Evolutionary conservation across 257 asterid species (phyloP).

Genomic region (Anisodus tanguticus): DNA sequence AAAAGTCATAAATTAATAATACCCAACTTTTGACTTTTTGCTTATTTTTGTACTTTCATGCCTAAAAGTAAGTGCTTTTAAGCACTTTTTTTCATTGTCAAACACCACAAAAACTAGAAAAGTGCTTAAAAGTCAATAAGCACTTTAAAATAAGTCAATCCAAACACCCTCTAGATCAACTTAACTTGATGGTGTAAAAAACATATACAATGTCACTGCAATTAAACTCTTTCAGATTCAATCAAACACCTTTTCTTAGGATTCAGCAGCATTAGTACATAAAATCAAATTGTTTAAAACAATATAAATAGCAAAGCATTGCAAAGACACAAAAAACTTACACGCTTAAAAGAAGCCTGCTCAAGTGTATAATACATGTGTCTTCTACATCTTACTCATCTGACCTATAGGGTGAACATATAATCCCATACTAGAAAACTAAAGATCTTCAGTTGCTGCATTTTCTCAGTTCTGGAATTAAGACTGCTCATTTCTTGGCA

Average conservation of each 20-base stretch:
- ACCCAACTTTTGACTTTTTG: too few species aligned
- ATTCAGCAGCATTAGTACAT: slow-evolving; percentile 20
- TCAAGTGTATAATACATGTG: slow-evolving; percentile 23
- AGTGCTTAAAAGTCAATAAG: too few species aligned
- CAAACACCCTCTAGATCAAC: neutral
- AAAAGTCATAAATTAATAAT: too few species aligned
- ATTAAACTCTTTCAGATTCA: neutral
- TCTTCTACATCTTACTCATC: slow-evolving; percentile 1
- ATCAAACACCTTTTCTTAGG: slow-evolving; percentile 11
- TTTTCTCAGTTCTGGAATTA: neutral
- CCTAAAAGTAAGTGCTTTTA: too few species aligned
- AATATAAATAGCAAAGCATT: neutral
- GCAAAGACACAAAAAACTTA: neutral
- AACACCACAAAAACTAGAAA: too few species aligned
- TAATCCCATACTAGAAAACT: neutral
- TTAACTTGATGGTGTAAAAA: neutral
- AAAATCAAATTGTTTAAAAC: neutral
- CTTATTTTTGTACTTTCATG: too few species aligned
- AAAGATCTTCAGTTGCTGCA: neutral
- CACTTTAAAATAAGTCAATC: too few species aligned
- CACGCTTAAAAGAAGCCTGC: neutral
- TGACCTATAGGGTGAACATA: neutral
- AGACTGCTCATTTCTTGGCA: slow-evolving; percentile 67
- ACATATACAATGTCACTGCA: neutral
- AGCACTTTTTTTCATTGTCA: too few species aligned